These are phyloP conservation scores for Trametes cinnabarina DNA, from an alignment of 768 basidiomycete genomes.

Conservation along the genomic window DNA sequence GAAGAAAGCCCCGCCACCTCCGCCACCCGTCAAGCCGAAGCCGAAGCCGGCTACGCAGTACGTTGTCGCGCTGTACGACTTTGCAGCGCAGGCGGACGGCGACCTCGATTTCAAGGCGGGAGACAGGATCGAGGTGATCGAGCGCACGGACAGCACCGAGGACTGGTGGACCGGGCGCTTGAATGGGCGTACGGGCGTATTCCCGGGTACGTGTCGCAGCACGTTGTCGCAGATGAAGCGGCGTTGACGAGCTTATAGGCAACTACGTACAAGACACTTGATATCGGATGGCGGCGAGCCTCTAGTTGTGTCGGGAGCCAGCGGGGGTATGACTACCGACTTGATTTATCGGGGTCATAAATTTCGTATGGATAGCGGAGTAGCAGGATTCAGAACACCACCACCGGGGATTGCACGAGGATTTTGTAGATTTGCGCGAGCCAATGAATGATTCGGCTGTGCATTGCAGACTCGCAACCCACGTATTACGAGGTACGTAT, in stretches of 20 bases:
- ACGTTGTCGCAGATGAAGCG: neutral
- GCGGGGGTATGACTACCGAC: neutral
- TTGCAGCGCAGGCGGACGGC: constrained; percentile 89
- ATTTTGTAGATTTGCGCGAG: no score
- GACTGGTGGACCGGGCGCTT: constrained; percentile 98
- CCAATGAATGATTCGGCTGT: no score
- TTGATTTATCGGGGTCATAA: neutral
- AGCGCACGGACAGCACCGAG: constrained; percentile 76
- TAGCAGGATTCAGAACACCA: neutral
- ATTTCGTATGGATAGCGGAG: constrained; percentile 1
- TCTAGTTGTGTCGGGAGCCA: neutral
- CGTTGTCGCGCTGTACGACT: constrained; percentile 94
- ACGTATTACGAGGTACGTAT: no score
- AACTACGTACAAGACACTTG: constrained; percentile 64
- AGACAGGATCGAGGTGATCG: constrained; percentile 87
- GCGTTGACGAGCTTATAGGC: constrained; percentile 37
- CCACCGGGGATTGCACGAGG: no score
- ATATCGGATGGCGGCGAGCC: neutral
- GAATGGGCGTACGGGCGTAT: constrained; percentile 82
- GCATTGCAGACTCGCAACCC: no score
- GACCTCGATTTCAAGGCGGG: constrained; percentile 89
- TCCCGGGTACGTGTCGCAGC: constrained; percentile 62
- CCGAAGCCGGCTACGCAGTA: constrained; percentile 73
- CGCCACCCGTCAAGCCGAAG: constrained; percentile 88
- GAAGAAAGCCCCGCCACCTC: constrained; percentile 86